Base-by-base conservation (phyloP, 1,139 yeast genomes). In the Suhomyces choctaworum region DNA sequence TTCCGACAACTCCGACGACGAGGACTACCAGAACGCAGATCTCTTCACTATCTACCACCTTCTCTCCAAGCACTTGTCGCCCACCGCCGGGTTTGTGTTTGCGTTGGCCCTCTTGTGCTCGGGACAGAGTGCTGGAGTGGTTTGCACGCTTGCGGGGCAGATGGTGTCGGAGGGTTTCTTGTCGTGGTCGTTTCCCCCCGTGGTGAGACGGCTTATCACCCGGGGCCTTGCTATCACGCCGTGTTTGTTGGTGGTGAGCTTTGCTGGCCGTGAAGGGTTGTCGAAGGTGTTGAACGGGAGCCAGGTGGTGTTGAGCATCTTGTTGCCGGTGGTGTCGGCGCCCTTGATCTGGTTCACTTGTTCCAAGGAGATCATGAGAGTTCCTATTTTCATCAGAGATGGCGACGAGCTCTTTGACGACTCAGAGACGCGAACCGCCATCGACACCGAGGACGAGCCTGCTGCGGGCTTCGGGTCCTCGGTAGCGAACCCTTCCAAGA, bases 121-220 rank as follows among this genome's bases (percentile, higher is more conserved):
- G n/a, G 98, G 98, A 13, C 96, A 90, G 56, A 85, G 96, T 52
- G 97, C 98, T 2, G 97, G 98, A 32, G 86, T 94, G 20, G 96
- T 92, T n/a, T 92, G 97, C 54, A 92, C 98, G 0, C 73, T 92
- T 54, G 95, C 97, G 1, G 97, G 98, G 14, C 98, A 92, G 58
- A 88, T 90, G 79, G 96, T 92, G 2, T 81, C 89, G 51, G 97
- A 92, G 57, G 98, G 98, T 0, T 94, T 90, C 51, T 70, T 90
- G 30, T 72, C 77, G 42, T 88, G 97, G 92, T 70, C 85, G 1
- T 71, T 90, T 44, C 80, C 86, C 21, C 97, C 98, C 1, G 92
- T 94, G 68, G 67, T 84, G 3, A 78, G 97, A 40, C 75, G 97
- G 46, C 66, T 92, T 31, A 68, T 88, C 16, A 92, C 98, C 0